phyloP scores from a whole-genome alignment of 768 basidiomycete genomes.

The Boletellus ananas region DNA sequence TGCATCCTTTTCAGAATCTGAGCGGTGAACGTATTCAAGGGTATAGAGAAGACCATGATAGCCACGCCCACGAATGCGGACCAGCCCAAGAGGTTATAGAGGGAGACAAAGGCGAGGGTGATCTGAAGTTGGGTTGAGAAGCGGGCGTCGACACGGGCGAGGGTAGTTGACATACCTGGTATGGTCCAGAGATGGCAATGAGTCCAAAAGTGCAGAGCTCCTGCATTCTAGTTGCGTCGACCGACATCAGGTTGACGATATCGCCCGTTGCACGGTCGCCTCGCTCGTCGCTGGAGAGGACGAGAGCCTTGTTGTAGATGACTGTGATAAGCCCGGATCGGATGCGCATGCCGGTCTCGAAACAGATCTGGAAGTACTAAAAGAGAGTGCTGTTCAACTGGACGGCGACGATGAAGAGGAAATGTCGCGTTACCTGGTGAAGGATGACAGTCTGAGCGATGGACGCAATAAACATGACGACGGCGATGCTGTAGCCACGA shows the following conservation, averaged over 20 bases:
- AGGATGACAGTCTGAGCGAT: slow-evolving; percentile 75
- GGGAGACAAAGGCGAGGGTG: slow-evolving; percentile 80
- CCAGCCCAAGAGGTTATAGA: slow-evolving; percentile 91
- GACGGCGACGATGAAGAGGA: neutral
- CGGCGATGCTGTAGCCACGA: slow-evolving; percentile 73
- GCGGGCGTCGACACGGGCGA: too few species aligned
- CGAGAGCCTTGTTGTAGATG: slow-evolving; percentile 83
- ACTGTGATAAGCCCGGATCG: slow-evolving; percentile 81
- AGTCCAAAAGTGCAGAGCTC: slow-evolving; percentile 81
- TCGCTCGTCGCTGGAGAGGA: slow-evolving; percentile 83
- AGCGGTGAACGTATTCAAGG: slow-evolving; percentile 72
- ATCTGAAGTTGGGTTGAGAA: slow-evolving; percentile 45
- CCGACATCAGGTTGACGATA: slow-evolving; percentile 92
- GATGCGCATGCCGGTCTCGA: slow-evolving; percentile 89
- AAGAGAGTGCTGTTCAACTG: neutral
- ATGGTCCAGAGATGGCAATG: slow-evolving; percentile 80
- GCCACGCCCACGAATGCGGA: slow-evolving; percentile 85
- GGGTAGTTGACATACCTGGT: slow-evolving; percentile 53
- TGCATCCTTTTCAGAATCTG: slow-evolving; percentile 70
- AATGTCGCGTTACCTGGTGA: slow-evolving; percentile 56
- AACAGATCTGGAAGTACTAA: slow-evolving; percentile 83
- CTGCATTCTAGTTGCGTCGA: slow-evolving; percentile 75
- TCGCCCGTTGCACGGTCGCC: slow-evolving; percentile 74
- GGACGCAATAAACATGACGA: slow-evolving; percentile 77
- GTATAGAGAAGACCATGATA: slow-evolving; percentile 82